Conservation (phyloP, 192 early-diverging fungal species). For the Coemansia sp. region DNA sequence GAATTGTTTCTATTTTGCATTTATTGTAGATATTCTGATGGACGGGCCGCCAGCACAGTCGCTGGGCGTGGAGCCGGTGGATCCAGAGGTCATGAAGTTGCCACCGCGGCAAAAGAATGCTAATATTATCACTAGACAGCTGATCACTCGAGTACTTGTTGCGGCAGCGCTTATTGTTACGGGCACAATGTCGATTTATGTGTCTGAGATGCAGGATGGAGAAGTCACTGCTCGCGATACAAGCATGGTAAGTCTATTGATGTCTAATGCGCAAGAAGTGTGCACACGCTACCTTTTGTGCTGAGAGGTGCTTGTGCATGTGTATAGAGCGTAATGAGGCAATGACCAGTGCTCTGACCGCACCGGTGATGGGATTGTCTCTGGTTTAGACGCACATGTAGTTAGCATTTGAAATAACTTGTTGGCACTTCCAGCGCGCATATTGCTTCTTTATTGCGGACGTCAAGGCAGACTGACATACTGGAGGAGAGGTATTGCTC, state of each 20-base stretch:
- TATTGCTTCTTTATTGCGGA: neutral
- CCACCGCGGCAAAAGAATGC: conserved; percentile 79
- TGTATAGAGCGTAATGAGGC: neutral
- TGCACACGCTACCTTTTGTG: neutral
- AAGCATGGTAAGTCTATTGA: conserved; percentile 74
- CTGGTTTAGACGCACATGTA: neutral
- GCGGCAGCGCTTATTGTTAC: conserved; percentile 78
- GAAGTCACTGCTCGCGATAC: conserved; percentile 70
- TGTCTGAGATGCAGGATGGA: conserved; percentile 75
- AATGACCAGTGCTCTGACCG: neutral
- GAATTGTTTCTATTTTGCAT: neutral
- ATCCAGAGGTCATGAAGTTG: conserved; percentile 85
- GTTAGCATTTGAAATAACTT: neutral
- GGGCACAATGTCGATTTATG: conserved; percentile 82
- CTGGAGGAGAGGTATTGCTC: neutral
- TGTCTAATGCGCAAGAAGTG: neutral
- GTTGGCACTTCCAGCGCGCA: neutral
- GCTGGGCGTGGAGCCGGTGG: conserved; percentile 90
- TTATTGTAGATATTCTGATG: conserved; percentile 86
- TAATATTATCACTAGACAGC: conserved; percentile 72
- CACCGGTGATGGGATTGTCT: neutral
- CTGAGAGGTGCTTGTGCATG: neutral
- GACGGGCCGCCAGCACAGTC: conserved; percentile 98
- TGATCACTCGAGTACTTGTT: conserved; percentile 74
- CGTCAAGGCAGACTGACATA: too few relatives aligned